These are phyloP conservation scores for Calophaca sinica DNA, from an alignment of 306 rosid genomes.

Conservation along the genomic window DNA sequence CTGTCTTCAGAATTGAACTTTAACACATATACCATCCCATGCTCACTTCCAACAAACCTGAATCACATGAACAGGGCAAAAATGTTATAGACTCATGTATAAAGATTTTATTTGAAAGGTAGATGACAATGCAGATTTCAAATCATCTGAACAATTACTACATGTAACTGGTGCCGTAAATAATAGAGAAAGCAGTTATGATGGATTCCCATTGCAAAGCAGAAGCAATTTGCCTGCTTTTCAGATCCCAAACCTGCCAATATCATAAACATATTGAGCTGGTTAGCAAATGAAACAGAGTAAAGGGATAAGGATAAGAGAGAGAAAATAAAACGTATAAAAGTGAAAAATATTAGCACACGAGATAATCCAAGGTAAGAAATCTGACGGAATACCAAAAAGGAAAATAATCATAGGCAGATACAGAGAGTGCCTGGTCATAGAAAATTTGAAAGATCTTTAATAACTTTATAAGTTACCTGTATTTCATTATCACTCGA, in stretches of 20 bases:
- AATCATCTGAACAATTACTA: constrained; percentile 56
- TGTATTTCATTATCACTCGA: constrained; percentile 81
- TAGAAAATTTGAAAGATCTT: constrained; percentile 30
- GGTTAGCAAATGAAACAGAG: constrained; percentile 38
- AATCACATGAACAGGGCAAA: constrained; percentile 47
- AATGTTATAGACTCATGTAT: constrained; percentile 31
- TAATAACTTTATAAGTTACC: constrained; percentile 56
- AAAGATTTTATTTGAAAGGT: constrained; percentile 40
- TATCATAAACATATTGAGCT: constrained; percentile 56
- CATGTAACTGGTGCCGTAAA: constrained; percentile 86
- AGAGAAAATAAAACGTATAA: constrained; percentile 1
- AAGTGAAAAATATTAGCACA: not conserved
- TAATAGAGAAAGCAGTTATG: constrained; percentile 87
- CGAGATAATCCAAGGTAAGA: constrained; percentile 39
- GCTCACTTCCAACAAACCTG: constrained; percentile 87
- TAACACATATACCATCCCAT: constrained; percentile 75
- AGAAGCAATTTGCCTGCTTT: constrained; percentile 71
- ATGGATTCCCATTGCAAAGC: constrained; percentile 84
- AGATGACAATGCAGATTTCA: constrained; percentile 34
- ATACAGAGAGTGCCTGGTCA: constrained; percentile 14
- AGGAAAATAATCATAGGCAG: constrained; percentile 19
- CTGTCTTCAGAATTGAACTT: constrained; percentile 65
- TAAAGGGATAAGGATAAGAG: constrained; percentile 4
- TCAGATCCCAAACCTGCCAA: constrained; percentile 95
- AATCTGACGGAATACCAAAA: constrained; percentile 12